Evolutionary conservation across 306 rosid species (phyloP), one percentile per base, ranked within the genome.

Genomic region (Adenanthera pavonina): DNA sequence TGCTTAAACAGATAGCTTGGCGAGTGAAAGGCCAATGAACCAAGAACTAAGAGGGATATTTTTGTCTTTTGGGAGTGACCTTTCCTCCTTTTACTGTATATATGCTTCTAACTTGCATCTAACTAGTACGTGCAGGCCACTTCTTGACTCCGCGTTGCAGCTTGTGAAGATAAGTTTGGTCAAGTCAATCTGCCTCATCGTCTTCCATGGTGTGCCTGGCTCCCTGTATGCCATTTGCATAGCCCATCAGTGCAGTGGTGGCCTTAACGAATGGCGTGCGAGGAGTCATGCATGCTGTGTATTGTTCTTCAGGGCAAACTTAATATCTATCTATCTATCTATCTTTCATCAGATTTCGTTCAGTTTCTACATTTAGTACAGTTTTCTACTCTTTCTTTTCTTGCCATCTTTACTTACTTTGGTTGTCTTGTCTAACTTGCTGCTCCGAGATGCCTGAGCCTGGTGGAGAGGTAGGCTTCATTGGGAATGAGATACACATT

Each of bases 201-300:
- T 59, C 53, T 47, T 75, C 36, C 36, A 68, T 79, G 62, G 77
- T 75, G 85, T 95, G 98, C 98, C 97, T 95, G 98, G 98, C 98
- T 95, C 98, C 98, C 95, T 92, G 97, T 92, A 95, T 92, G 98
- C 98, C 98, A 95, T 90, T 89, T 92, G 96, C 87, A 72, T 92
- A 91, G 92, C 71, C 82, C 93, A 90, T 85, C 90, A 91, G 53
- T 33, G 60, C n/a, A n/a, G 44, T 92, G 97, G 77, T 92, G 92
- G 82, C 83, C 90, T 95, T 90, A 82, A 87, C 86, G 89, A 90
- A 95, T 95, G 98, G 98, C 98, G 95, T 95, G 87, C 92, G 89
- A 91, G 98, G 97, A 95, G 98, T 89, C 98, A 92, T 84, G 98
- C 98, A 95, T 89, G 92, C 86, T 30, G 73, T 74, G 65, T 33